Evolutionary conservation across 2,329 filamentous ascomycete genomes (phyloP), one percentile per base, ranked within the genome.

Genomic region (Ophiostoma piceae): DNA sequence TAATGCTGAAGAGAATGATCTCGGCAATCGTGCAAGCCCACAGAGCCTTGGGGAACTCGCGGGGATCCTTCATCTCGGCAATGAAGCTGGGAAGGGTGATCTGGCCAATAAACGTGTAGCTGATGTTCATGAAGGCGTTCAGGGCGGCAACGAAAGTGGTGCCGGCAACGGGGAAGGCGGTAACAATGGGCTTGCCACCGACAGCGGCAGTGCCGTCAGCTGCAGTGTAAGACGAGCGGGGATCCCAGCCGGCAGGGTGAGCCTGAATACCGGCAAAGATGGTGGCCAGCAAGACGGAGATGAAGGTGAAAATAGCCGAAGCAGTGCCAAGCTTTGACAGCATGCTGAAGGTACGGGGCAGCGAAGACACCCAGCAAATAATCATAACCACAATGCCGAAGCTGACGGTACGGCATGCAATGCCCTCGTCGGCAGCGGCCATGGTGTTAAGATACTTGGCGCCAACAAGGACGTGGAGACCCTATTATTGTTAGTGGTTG

Each of bases 71-170:
- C 94, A 97, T 97, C 79, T 97, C 94, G 3, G 94, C 93, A 73
- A 97, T 97, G 81, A 97, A 97, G 74, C 91, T 94, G 0, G 94
- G 94, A 16, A 97, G 84, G 0, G 94, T 97, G 75, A 97, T 96
- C 78, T 97, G 94, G 0, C 94, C 94, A 74, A 97, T 97, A 77
- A 97, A 97, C 0, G 94, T 97, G 78, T 97, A 97, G 80, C 89
- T 92, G 77, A 97, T 97, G 80, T 97, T 97, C 78, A 97, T 84
- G 79, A 97, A 97, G 0, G 94, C 94, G 68, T 88, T 92, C 84
- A 96, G 89, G 29, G 89, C 93, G 2, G 85, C 82, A 3, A 96
- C 91, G 74, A 96, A 97, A 0, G 90, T 91, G 0, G 92, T 96
- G 22, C 89, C 87, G 2, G 83, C 79, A 2, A 88, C 79, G 0